phyloP scores from a whole-genome alignment of 257 asterid genomes.

The Ajuga chamaepitys region DNA sequence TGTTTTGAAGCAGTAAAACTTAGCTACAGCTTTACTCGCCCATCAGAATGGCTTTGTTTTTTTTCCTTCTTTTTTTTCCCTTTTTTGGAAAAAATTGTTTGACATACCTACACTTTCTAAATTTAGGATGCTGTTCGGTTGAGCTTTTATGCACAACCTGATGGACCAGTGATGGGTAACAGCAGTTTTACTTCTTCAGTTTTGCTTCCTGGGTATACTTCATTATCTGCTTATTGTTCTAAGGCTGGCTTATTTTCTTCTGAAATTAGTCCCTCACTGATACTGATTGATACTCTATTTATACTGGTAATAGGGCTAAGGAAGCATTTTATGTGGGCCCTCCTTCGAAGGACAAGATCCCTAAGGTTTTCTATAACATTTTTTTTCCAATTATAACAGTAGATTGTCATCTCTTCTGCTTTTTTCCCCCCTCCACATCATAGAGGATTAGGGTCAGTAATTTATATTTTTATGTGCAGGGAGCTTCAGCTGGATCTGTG shows the following conservation, averaged over 20 bases:
- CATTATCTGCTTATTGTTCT: neutral
- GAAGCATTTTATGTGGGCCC: constrained; percentile 94
- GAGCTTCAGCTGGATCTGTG: constrained; percentile 68
- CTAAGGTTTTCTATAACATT: constrained; percentile 53
- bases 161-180: constrained; percentile 78
- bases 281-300: constrained; percentile 16
- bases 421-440: neutral
- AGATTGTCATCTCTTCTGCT: constrained; percentile 6
- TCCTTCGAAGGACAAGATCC: constrained; percentile 86
- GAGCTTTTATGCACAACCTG: constrained; percentile 87
- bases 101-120: constrained; percentile 2
- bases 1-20: neutral
- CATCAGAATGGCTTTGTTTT: neutral
- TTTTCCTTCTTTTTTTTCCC: too few relatives aligned
- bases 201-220: constrained; percentile 79
- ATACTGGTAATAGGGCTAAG: constrained; percentile 39
- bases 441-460: neutral
- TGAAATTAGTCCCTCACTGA: neutral
- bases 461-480: constrained; percentile 44
- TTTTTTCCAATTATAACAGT: constrained; percentile 5
- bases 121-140: constrained; percentile 58
- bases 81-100: constrained; percentile 10
- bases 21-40: neutral
- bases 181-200: constrained; percentile 70
- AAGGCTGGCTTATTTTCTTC: constrained; percentile 11